These are phyloP conservation scores for Penicillium subrubescens DNA, from an alignment of 495 filamentous ascomycete genomes.

Conservation along the genomic window DNA sequence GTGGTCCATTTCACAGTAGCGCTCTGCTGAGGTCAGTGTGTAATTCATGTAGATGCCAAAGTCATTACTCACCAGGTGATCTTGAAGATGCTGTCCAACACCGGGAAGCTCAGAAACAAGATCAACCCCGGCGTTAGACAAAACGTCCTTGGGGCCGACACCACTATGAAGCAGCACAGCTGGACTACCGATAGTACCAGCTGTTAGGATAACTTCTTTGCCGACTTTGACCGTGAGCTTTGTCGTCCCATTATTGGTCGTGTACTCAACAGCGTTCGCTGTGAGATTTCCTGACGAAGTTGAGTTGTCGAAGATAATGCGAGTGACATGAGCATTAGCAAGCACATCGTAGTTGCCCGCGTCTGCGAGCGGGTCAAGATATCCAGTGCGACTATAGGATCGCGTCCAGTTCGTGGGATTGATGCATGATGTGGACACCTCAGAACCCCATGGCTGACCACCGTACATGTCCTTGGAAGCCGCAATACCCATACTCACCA, in stretches of 20 bases:
- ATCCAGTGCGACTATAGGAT: slow-evolving; percentile 38
- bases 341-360: slow-evolving; percentile 46
- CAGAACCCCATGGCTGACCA: slow-evolving; percentile 31
- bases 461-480: slow-evolving; percentile 34
- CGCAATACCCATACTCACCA: slow-evolving; percentile 29
- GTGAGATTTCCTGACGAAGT: slow-evolving; percentile 27
- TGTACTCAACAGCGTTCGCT: slow-evolving; percentile 36
- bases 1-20: slow-evolving; percentile 34
- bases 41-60: not conserved
- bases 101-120: slow-evolving; percentile 49
- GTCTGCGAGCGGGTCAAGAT: slow-evolving; percentile 44
- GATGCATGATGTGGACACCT: slow-evolving; percentile 37
- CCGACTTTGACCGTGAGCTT: slow-evolving; percentile 37
- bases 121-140: slow-evolving; percentile 39
- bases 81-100: slow-evolving; percentile 54
- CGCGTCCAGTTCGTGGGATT: slow-evolving; percentile 39
- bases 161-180: slow-evolving; percentile 55
- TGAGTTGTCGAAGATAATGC: slow-evolving; percentile 39
- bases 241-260: slow-evolving; percentile 28
- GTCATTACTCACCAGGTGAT: slow-evolving; percentile 40
- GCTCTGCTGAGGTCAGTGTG: slow-evolving; percentile 24
- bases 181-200: slow-evolving; percentile 57
- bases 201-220: slow-evolving; percentile 59
- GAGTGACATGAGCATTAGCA: slow-evolving; percentile 47
- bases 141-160: slow-evolving; percentile 43